Conservation (phyloP, 768 basidiomycete genomes). For the Lactifluus rugatus region DNA sequence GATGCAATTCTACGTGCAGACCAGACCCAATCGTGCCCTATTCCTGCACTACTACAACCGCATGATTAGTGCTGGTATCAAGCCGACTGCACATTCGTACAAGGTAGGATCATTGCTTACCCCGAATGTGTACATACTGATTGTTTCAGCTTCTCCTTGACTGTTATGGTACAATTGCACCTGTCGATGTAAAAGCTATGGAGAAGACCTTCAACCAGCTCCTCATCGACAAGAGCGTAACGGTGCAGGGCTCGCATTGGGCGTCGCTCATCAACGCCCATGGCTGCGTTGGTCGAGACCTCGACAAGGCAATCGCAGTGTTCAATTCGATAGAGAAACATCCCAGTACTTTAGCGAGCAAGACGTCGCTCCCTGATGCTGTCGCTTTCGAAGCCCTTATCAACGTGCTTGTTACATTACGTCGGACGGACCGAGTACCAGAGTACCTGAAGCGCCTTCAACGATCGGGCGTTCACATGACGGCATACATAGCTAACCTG, state of each 20-base stretch:
- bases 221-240: slow-evolving; percentile 35
- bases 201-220: slow-evolving; percentile 59
- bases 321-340: slow-evolving; percentile 67
- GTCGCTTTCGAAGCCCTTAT: slow-evolving; percentile 85
- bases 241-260: slow-evolving; percentile 56
- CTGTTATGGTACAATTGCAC: slow-evolving; percentile 77
- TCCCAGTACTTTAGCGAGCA: slow-evolving; percentile 31
- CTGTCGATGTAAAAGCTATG: slow-evolving; percentile 65
- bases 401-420: slow-evolving; percentile 73
- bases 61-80: slow-evolving; percentile 49
- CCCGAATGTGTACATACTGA: slow-evolving; percentile 5
- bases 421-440: slow-evolving; percentile 68
- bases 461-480: slow-evolving; percentile 65
- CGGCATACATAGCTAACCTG: slow-evolving; percentile 90
- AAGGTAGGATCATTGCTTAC: slow-evolving; percentile 45
- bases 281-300: slow-evolving; percentile 70
- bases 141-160: slow-evolving; percentile 68
- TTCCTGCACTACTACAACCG: slow-evolving; percentile 68
- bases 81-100: slow-evolving; percentile 87
- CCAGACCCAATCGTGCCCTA: slow-evolving; percentile 75
- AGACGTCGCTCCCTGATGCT: slow-evolving; percentile 52
- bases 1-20: slow-evolving; percentile 93
- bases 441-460: slow-evolving; percentile 55
- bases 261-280: slow-evolving; percentile 84
- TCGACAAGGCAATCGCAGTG: slow-evolving; percentile 61